These are phyloP conservation scores for Tuber calosporum DNA, from an alignment of 495 filamentous ascomycete species.

Conservation along the genomic window DNA sequence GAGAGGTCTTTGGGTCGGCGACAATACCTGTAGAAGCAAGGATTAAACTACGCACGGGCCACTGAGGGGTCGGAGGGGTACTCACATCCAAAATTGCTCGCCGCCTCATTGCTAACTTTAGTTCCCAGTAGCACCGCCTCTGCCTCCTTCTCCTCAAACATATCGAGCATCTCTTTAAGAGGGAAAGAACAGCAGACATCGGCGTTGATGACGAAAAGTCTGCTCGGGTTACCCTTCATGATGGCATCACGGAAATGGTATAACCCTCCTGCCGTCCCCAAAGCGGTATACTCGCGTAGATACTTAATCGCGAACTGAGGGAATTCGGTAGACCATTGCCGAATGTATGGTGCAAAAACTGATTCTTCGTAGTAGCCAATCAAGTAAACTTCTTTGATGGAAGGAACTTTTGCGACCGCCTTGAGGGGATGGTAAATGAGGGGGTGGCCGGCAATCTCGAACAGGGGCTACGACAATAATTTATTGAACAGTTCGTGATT, in stretches of 20 bases:
- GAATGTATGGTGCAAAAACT: conserved; percentile 96
- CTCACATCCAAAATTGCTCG: conserved; percentile 84
- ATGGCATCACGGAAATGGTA: conserved; percentile 99
- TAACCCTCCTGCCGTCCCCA: conserved; percentile 91
- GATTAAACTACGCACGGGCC: background rate
- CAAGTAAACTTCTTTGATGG: conserved; percentile 91
- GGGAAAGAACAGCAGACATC: conserved; percentile 99
- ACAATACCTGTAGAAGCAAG: conserved; percentile 55
- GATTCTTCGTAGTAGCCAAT: conserved; percentile 98
- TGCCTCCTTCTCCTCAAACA: conserved; percentile 92
- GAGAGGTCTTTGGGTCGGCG: conserved; percentile 86
- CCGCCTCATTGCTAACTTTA: conserved; percentile 81
- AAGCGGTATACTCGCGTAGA: conserved; percentile 92
- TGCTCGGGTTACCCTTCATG: conserved; percentile 87
- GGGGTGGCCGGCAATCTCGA: conserved; percentile 95
- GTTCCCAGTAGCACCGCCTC: conserved; percentile 97
- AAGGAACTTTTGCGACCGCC: conserved; percentile 82
- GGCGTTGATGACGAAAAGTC: conserved; percentile 94
- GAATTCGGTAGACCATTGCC: conserved; percentile 74
- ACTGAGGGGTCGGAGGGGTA: background rate
- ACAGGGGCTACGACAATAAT: conserved; percentile 65
- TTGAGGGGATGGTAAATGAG: conserved; percentile 97
- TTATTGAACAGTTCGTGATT: conserved; percentile 26
- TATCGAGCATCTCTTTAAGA: conserved; percentile 62
- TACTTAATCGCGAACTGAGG: conserved; percentile 89